A percentile compares a stretch with the other conserved stretches of the same genome.
These are phyloP conservation scores for Pyrenochaeta sp. DNA, from an alignment of 2,329 filamentous ascomycete species.

Conservation along the genomic window DNA sequence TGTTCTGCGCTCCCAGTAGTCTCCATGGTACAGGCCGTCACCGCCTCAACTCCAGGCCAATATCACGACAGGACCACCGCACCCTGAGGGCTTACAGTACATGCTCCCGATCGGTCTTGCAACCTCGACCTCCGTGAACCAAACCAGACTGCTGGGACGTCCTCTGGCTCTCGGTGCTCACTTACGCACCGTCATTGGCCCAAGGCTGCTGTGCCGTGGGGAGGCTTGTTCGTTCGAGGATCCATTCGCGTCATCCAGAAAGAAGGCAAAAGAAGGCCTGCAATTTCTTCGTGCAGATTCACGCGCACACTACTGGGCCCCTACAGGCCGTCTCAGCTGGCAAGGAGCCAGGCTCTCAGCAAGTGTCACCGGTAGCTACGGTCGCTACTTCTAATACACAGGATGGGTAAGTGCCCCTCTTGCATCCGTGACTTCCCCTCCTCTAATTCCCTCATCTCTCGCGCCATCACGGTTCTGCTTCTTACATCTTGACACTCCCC, in stretches of 20 bases:
- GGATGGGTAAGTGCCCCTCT: slow-evolving; percentile 39
- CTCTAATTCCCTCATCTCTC: slow-evolving; percentile 22
- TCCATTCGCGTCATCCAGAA: slow-evolving; percentile 40
- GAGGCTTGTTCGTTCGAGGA: slow-evolving; percentile 39
- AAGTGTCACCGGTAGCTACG: slow-evolving; percentile 32
- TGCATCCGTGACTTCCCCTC: slow-evolving; percentile 24
- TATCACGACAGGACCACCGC: slow-evolving; percentile 11
- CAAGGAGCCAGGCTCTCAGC: slow-evolving; percentile 35
- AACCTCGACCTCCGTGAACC: slow-evolving; percentile 27
- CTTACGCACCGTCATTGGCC: slow-evolving; percentile 37
- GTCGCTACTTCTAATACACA: slow-evolving; percentile 38
- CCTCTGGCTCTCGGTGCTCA: slow-evolving; percentile 31
- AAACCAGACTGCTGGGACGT: slow-evolving; percentile 33
- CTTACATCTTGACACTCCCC: slow-evolving; percentile 20
- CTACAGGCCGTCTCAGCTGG: slow-evolving; percentile 42
- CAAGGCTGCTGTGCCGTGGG: slow-evolving; percentile 31
- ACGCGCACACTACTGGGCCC: slow-evolving; percentile 38
- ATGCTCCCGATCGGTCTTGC: slow-evolving; percentile 31
- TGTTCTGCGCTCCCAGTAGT: background rate
- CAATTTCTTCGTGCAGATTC: slow-evolving; percentile 44
- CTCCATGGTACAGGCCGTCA: background rate
- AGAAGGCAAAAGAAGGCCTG: slow-evolving; percentile 41
- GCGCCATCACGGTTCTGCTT: slow-evolving; percentile 35
- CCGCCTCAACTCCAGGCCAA: background rate
- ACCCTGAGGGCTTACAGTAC: slow-evolving; percentile 14